Evolutionary conservation across 1,284 basidiomycete species (phyloP).

Genomic region (Cryptococcus deneoformans): DNA sequence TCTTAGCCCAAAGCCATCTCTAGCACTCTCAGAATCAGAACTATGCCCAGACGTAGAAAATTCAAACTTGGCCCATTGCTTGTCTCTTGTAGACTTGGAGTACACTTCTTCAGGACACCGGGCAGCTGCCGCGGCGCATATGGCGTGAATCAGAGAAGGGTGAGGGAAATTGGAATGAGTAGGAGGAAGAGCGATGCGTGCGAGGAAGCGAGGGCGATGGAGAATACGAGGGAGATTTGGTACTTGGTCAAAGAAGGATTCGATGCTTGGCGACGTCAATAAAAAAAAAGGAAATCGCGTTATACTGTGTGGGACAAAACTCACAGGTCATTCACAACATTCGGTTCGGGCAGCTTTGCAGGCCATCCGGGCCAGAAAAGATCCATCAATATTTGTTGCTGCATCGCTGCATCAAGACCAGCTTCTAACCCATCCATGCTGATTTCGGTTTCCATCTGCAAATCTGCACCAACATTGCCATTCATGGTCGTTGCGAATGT

Average conservation of each 20-base stretch:
- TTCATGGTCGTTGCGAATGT: too few species aligned
- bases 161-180: slow-evolving; percentile 52
- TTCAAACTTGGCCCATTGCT: slow-evolving; percentile 2
- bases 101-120: slow-evolving; percentile 35
- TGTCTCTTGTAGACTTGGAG: slow-evolving; percentile 14
- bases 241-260: slow-evolving; percentile 46
- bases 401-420: slow-evolving; percentile 24
- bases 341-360: slow-evolving; percentile 44
- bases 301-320: slow-evolving; percentile 4
- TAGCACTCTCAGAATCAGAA: neutral
- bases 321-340: slow-evolving; percentile 46
- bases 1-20: slow-evolving; percentile 26
- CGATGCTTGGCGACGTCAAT: slow-evolving; percentile 25
- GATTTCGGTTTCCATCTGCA: slow-evolving; percentile 14
- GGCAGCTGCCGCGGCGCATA: slow-evolving; percentile 47
- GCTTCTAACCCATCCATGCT: slow-evolving; percentile 15
- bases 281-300: neutral
- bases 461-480: neutral
- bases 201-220: slow-evolving; percentile 46
- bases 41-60: neutral
- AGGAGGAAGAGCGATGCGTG: slow-evolving; percentile 51
- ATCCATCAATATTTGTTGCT: slow-evolving; percentile 41
- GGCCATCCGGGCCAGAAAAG: slow-evolving; percentile 51
- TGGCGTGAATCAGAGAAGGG: slow-evolving; percentile 49
- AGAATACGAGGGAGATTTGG: slow-evolving; percentile 46